Evolutionary conservation across 2,329 filamentous ascomycete genomes (phyloP), one percentile per base, ranked within the genome.

Genomic region (Trichoderma polysporum): DNA sequence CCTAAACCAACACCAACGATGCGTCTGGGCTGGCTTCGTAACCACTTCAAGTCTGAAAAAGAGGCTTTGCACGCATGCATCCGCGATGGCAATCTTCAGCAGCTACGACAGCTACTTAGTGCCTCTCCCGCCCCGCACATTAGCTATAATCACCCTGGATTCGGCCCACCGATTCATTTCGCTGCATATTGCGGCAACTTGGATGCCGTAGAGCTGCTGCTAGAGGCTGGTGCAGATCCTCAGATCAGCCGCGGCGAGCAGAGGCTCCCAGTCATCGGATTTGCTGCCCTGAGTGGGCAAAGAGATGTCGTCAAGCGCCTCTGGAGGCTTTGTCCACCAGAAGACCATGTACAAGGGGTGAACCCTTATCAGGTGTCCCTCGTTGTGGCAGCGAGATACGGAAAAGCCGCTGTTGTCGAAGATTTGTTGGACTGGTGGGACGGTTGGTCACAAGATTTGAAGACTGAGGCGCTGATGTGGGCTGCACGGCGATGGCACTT

Each of bases 381-480:
- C 7, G 25, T 53, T 17, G 7, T 56, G 2, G 69, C 72, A 7
- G 66, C 70, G 1, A 45, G 13, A 8, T 10, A 70, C 49, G 70
- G 70, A 1, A 70, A 73, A 37, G 39, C 66, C 10, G 37, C 66
- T 13, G 67, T 70, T 22, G 66, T 73, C 22, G 31, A 59, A 4
- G 69, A 71, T 33, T 39, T 72, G 4, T 19, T 71, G n/a, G 60
- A 39, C 31, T 71, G 68, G 66, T 69, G 66, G 58, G 66, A 68
- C 15, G 67, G 70, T 27, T 73, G 70, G 70, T 52, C 66, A 1
- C n/a, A 66, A 2, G 62, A 53, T 17, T 39, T 54, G 31, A 66
- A 52, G 33, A 29, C 49, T 10, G 4, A 58, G 2, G 73, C 71
- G 8, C 57, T 72, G 1, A 13, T 35, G 15, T 49, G 49, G 7